These are phyloP conservation scores for Barnettozyma vustinii DNA, from an alignment of 805 yeast genomes.

Conservation along the genomic window DNA sequence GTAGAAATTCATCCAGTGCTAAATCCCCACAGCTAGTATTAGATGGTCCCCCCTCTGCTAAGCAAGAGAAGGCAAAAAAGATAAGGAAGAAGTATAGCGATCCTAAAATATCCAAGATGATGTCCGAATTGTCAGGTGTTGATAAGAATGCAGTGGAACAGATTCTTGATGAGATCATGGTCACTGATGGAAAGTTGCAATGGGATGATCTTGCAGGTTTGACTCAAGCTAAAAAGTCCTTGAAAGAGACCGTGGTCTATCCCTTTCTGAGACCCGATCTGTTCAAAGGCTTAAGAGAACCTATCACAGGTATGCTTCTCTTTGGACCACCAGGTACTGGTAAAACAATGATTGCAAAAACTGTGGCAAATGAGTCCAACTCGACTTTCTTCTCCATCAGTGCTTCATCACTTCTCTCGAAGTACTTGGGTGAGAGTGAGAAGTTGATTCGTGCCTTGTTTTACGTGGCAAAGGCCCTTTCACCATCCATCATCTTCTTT, in stretches of 20 bases:
- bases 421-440: slow-evolving; percentile 88
- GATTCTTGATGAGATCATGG: slow-evolving; percentile 81
- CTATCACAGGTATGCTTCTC: slow-evolving; percentile 91
- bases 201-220: slow-evolving; percentile 97
- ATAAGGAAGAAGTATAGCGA: slow-evolving; percentile 14
- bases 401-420: slow-evolving; percentile 85
- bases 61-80: neutral
- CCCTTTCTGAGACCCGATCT: slow-evolving; percentile 93
- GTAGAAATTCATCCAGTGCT: neutral
- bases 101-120: slow-evolving; percentile 24
- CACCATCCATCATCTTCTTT: slow-evolving; percentile 91
- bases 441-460: slow-evolving; percentile 87
- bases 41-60: neutral
- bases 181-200: slow-evolving; percentile 82
- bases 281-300: slow-evolving; percentile 86
- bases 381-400: slow-evolving; percentile 90
- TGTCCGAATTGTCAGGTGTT: slow-evolving; percentile 50
- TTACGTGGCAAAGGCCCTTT: slow-evolving; percentile 72
- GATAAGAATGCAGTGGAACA: slow-evolving; percentile 77
- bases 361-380: slow-evolving; percentile 92
- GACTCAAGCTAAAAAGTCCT: slow-evolving; percentile 78
- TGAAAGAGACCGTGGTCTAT: slow-evolving; percentile 93
- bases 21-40: slow-evolving; percentile 1
- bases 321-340: slow-evolving; percentile 99
- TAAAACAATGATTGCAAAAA: slow-evolving; percentile 93